Evolutionary conservation across 2,329 filamentous ascomycete genomes (phyloP), one percentile per base, ranked within the genome.

Genomic region (Penicillium sp.): DNA sequence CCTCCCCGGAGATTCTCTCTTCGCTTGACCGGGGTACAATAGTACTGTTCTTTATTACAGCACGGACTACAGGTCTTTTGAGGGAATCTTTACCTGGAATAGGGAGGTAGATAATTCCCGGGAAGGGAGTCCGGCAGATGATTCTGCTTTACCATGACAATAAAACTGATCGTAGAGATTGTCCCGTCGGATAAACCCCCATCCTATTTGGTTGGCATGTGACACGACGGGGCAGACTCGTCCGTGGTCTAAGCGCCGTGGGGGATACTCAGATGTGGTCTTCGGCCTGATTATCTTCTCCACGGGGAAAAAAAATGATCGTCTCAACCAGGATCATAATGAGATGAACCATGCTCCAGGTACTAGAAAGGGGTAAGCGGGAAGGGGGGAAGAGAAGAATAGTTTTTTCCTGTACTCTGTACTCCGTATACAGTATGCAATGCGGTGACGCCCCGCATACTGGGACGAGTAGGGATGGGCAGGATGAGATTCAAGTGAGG

Each of bases 391-490:
- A 22, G 35, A 30, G 25, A 22, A 22, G 28, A 30, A 30, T 30
- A 4, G 30, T 30, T 3, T 30, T 28, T 35, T 51, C 46, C 26
- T 33, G 46, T 49, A 33, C 28, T 30, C 28, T 8, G 28, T 33
- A 22, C 26, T 49, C 30, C 26, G 42, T 4, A 33, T 33, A 11
- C 30, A 28, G 43, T 6, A 48, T 48, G 26, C 46, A 51, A n/a
- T 51, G 51, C 51, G 33, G 37, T 22, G 40, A 43, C 40, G 35
- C 25, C 33, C 49, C 22, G 30, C 51, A 52, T 26, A 25, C 51
- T 52, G 35, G 22, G 51, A 52, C 35, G n/a, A 52, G 51, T 52
- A 52, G 51, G 51, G 33, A 52, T 52, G 11, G 33, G 51, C 51
- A 35, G 45, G 45, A 28, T 26, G 22, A 26, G 22, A 37, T 22